A percentile compares a stretch with the other conserved stretches of the same genome.
These are phyloP conservation scores for Trifolium pratense DNA, from an alignment of 306 rosid species.

Conservation along the genomic window DNA sequence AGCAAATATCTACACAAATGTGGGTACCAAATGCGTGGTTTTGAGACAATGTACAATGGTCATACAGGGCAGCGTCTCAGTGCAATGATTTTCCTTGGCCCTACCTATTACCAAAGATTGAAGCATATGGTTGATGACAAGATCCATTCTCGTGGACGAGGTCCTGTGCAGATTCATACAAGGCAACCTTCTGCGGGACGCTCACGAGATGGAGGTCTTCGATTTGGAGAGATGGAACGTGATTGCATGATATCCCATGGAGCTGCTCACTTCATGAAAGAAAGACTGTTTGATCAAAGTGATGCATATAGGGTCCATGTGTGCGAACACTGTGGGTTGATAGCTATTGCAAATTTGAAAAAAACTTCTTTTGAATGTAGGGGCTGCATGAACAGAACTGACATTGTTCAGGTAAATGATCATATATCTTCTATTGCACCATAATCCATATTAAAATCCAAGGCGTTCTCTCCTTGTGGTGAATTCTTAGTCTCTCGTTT, in stretches of 20 bases:
- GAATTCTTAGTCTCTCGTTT: constrained; percentile 8
- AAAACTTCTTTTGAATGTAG: constrained; percentile 93
- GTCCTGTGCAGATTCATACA: constrained; percentile 95
- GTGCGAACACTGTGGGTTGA: constrained; percentile 90
- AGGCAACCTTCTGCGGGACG: constrained; percentile 99
- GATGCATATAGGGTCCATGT: constrained; percentile 96
- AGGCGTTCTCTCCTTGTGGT: constrained; percentile 27
- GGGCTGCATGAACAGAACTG: constrained; percentile 97
- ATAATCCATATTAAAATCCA: background rate
- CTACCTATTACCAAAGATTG: constrained; percentile 91
- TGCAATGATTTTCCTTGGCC: constrained; percentile 97
- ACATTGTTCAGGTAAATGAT: constrained; percentile 84
- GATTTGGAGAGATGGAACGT: constrained; percentile 98
- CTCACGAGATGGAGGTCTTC: constrained; percentile 95
- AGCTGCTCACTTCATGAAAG: constrained; percentile 93
- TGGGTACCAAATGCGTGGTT: constrained; percentile 99
- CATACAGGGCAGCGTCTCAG: constrained; percentile 88
- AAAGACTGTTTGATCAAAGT: constrained; percentile 93
- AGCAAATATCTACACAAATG: constrained; percentile 94
- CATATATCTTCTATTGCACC: background rate
- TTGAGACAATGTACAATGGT: constrained; percentile 98
- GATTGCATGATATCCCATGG: constrained; percentile 99
- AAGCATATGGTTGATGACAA: constrained; percentile 99
- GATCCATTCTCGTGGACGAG: constrained; percentile 97
- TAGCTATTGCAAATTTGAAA: constrained; percentile 96